A percentile compares a stretch with the other conserved stretches of the same genome.
phyloP scores from a whole-genome alignment of 805 yeast genomes.

The Hanseniaspora vineae region DNA sequence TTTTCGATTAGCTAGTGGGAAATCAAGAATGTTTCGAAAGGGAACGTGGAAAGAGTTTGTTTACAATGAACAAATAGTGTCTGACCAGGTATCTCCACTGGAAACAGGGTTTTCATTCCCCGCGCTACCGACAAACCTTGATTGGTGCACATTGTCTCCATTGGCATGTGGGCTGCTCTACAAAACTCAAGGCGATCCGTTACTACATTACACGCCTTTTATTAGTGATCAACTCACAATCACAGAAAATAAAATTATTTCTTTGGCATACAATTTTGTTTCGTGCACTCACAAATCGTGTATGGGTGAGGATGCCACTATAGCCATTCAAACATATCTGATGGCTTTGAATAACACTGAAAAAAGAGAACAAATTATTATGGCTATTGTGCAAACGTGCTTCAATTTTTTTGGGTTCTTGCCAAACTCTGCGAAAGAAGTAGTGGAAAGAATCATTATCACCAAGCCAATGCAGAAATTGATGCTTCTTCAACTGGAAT shows the following conservation, averaged over 20 bases:
- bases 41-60: slow-evolving; percentile 6
- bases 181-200: neutral
- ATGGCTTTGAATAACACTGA: neutral
- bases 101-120: slow-evolving; percentile 4
- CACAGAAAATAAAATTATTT: slow-evolving; percentile 18
- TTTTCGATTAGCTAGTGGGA: slow-evolving; percentile 7
- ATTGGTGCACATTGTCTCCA: slow-evolving; percentile 5
- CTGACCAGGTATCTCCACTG: slow-evolving; percentile 3
- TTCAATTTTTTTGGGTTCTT: slow-evolving; percentile 23
- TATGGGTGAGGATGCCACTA: slow-evolving; percentile 23
- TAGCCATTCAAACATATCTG: slow-evolving; percentile 18
- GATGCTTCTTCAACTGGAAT: slow-evolving; percentile 22
- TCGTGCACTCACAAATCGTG: slow-evolving; percentile 20
- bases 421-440: slow-evolving; percentile 24
- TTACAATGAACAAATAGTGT: slow-evolving; percentile 1
- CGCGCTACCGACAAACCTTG: neutral
- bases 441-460: slow-evolving; percentile 23
- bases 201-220: slow-evolving; percentile 1
- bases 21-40: slow-evolving; percentile 6
- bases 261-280: slow-evolving; percentile 24
- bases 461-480: slow-evolving; percentile 25
- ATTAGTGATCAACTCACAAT: neutral
- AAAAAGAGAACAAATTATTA: slow-evolving; percentile 3
- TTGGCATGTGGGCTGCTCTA: slow-evolving; percentile 4
- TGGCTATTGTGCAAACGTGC: slow-evolving; percentile 6